A percentile compares a stretch with the other conserved stretches of the same genome.
phyloP scores from a whole-genome alignment of 257 asterid species.

The Nicotiana obtusifolia region DNA sequence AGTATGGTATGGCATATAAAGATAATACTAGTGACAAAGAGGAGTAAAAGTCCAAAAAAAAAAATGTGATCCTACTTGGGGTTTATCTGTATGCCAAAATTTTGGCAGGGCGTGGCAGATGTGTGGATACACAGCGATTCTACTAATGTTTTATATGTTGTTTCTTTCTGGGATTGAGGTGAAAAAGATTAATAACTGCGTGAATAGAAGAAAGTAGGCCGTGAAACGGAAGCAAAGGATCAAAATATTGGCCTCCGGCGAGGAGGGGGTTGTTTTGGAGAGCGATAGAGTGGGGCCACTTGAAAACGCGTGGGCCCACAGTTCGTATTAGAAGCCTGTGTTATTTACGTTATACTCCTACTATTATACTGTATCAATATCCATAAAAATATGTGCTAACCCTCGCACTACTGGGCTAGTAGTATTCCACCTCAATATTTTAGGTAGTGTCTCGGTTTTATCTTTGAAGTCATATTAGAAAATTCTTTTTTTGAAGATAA shows the following conservation, averaged over 20 bases:
- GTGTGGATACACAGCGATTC: not conserved
- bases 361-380: not conserved
- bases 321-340: not conserved
- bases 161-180: not conserved
- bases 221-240: not conserved
- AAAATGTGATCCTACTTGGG: not conserved
- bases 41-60: not conserved
- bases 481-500: no score
- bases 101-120: not conserved
- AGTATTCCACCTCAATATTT: not conserved
- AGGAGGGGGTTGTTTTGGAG: not conserved
- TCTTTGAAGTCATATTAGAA: no score
- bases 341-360: not conserved
- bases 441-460: no score
- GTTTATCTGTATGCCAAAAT: not conserved
- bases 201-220: not conserved
- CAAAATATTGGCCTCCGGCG: not conserved
- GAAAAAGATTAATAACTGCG: not conserved
- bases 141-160: not conserved
- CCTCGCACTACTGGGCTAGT: not conserved
- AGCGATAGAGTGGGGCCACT: not conserved
- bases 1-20: not conserved
- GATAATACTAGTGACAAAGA: not conserved
- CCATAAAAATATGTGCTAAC: not conserved
- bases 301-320: conserved; percentile 10